Evolutionary conservation across 768 basidiomycete species (phyloP).

Genomic region (Termitomyces eurrhizus): DNA sequence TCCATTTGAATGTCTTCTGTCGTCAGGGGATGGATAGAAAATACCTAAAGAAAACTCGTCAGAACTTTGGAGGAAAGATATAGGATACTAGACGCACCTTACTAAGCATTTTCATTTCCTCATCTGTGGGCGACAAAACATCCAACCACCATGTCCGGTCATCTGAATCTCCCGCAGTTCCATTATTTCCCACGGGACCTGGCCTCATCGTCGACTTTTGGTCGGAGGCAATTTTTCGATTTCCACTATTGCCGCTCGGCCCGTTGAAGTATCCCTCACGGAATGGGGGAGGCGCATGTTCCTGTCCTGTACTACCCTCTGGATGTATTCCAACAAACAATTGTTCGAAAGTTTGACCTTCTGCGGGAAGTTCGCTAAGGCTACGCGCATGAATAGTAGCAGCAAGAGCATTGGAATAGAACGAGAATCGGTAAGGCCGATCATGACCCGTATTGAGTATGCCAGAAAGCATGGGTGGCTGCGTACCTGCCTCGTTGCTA

Average conservation of each 20-base stretch:
- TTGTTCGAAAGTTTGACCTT: slow-evolving; percentile 90
- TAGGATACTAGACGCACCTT: slow-evolving; percentile 50
- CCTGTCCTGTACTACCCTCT: slow-evolving; percentile 1
- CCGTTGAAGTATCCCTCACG: slow-evolving; percentile 7
- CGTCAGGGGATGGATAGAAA: slow-evolving; percentile 94
- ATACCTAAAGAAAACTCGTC: slow-evolving; percentile 55
- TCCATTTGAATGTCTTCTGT: slow-evolving; percentile 99
- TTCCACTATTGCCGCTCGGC: not conserved
- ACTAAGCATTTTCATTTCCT: slow-evolving; percentile 96
- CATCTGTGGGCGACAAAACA: slow-evolving; percentile 88
- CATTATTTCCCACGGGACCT: slow-evolving; percentile 7
- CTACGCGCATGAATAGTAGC: slow-evolving; percentile 95
- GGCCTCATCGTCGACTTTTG: slow-evolving; percentile 15
- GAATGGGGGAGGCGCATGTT: slow-evolving; percentile 9
- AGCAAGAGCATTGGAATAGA: slow-evolving; percentile 90
- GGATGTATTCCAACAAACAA: slow-evolving; percentile 62
- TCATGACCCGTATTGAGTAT: slow-evolving; percentile 62
- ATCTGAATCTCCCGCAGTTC: slow-evolving; percentile 44
- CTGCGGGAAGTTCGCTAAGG: slow-evolving; percentile 88
- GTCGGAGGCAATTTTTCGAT: slow-evolving; percentile 1
- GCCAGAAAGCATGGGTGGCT: slow-evolving; percentile 14
- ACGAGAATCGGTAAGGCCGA: slow-evolving; percentile 95
- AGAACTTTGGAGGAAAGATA: not conserved
- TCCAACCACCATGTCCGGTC: slow-evolving; percentile 97
- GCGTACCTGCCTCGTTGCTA: slow-evolving; percentile 1